Evolutionary conservation across 1,139 yeast species (phyloP).

Genomic region (Hansenula sp.): DNA sequence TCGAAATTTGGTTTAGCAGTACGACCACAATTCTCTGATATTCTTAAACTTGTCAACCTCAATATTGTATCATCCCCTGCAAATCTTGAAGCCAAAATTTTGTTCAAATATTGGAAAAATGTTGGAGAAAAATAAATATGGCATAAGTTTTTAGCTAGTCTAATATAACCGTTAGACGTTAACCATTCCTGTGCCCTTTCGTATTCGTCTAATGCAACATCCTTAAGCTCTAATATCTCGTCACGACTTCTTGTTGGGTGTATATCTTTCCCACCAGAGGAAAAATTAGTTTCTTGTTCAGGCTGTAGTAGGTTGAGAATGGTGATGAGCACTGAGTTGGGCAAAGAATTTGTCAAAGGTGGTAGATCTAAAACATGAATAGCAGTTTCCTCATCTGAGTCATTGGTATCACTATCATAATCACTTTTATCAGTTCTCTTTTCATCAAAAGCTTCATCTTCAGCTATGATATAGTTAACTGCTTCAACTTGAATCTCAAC

Average conservation of each 20-base stretch:
- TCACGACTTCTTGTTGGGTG: conserved; percentile 14
- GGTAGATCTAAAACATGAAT: conserved; percentile 72
- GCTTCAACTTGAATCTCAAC: neutral
- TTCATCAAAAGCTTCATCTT: neutral
- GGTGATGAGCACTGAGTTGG: conserved; percentile 39
- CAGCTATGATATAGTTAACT: neutral
- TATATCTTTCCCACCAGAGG: conserved; percentile 2
- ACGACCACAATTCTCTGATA: conserved; percentile 83
- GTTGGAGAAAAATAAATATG: conserved; percentile 25
- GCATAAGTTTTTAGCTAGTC: conserved; percentile 28
- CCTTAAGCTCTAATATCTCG: conserved; percentile 26
- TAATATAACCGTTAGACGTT: conserved; percentile 29
- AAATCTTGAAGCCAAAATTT: conserved; percentile 54
- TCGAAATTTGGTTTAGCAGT: conserved; percentile 75
- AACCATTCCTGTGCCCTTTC: conserved; percentile 40
- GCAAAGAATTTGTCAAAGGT: conserved; percentile 40
- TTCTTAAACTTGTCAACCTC: conserved; percentile 54
- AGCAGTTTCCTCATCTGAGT: neutral
- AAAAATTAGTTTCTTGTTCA: conserved; percentile 51
- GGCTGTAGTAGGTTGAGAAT: conserved; percentile 50
- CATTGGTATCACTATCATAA: neutral
- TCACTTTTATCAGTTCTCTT: neutral
- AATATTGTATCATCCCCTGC: conserved; percentile 41
- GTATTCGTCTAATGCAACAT: conserved; percentile 23
- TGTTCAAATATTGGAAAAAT: conserved; percentile 59